Base-by-base conservation (phyloP, 1,284 basidiomycete species). In the Rhodotorula glutinis region DNA sequence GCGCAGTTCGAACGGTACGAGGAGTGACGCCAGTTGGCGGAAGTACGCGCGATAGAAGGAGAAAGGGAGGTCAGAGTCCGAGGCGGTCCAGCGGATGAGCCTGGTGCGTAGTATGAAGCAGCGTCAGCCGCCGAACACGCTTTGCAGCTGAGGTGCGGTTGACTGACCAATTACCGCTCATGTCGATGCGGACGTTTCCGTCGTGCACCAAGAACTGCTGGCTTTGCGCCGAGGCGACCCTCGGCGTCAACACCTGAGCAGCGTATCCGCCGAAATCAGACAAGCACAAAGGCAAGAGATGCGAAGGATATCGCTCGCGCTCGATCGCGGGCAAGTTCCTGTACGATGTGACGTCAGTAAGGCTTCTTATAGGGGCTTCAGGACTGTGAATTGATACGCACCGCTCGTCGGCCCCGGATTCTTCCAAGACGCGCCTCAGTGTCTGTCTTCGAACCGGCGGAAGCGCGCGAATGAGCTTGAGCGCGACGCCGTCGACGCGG, bases 31-130 rank as follows among this genome's bases (percentile, higher is more conserved):
- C 17, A 83, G 77, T 69, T 82, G 81, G 38, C 79, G 78, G 70
- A 83, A 81, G 69, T 83, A 83, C 0, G 82, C 81, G 62, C 82
- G 79, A 75, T 82, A 82, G 77, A 83, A 83, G 0, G 82, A 79
- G 23, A 82, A 82, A 67, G 82, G 82, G 4, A 83, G 77, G 73
- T 83, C 82, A 8, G 82, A 82, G 69, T 83, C 82, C 68, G 76
- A 76, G 0, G 77, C 77, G 7, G 75, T 76, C 77, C 77, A 77
- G 19, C 77, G 73, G 29, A 77, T 76, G 40, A 77, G 74, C 76
- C 73, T 74, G 33, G 33, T 60, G 5, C 14, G 1, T 19, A 25
- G 23, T 4, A 4, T 0, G 8, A 27, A 7, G 54, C 25, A 58
- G 27, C 1, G 4, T 33, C 25, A 17, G 9, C 2, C 14, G 30